These are phyloP conservation scores for Pharnaceum exiguum DNA, from an alignment of 148 eudicot genomes.

Conservation along the genomic window DNA sequence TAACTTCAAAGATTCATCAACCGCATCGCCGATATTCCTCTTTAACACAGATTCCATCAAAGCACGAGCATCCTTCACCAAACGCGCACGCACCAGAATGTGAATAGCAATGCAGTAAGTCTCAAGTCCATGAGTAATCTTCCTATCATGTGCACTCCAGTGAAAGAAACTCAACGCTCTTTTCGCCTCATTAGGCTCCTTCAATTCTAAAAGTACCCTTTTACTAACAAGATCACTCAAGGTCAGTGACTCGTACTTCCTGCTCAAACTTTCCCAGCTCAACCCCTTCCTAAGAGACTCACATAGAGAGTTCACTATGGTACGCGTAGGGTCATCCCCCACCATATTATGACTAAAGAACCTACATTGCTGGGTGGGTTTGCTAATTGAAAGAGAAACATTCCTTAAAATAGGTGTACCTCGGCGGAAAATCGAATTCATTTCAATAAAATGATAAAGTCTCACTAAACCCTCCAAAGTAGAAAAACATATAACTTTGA, in stretches of 20 bases:
- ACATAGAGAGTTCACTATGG: slow-evolving; percentile 37
- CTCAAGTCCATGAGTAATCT: slow-evolving; percentile 36
- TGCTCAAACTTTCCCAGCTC: slow-evolving; percentile 49
- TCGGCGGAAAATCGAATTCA: slow-evolving; percentile 14
- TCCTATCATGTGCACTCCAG: slow-evolving; percentile 57
- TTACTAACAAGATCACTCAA: slow-evolving; percentile 33
- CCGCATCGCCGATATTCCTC: slow-evolving; percentile 9
- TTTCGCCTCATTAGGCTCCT: slow-evolving; percentile 61
- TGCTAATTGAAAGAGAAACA: not conserved
- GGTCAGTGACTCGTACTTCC: slow-evolving; percentile 15
- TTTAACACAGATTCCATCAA: slow-evolving; percentile 56
- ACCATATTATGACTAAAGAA: slow-evolving; percentile 20
- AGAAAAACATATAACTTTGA: no score
- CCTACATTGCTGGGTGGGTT: slow-evolving; percentile 5
- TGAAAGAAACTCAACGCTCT: slow-evolving; percentile 74
- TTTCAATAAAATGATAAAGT: no score
- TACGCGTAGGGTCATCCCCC: no score
- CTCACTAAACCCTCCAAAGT: no score
- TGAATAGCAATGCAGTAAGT: slow-evolving; percentile 61
- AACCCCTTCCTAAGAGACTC: slow-evolving; percentile 50
- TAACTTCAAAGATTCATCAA: slow-evolving; percentile 15
- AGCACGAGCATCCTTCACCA: slow-evolving; percentile 57
- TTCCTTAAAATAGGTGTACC: not conserved
- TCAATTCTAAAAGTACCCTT: slow-evolving; percentile 56
- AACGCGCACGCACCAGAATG: slow-evolving; percentile 47